phyloP scores from a whole-genome alignment of 495 filamentous ascomycete species.

The Cairneyella variabilis region DNA sequence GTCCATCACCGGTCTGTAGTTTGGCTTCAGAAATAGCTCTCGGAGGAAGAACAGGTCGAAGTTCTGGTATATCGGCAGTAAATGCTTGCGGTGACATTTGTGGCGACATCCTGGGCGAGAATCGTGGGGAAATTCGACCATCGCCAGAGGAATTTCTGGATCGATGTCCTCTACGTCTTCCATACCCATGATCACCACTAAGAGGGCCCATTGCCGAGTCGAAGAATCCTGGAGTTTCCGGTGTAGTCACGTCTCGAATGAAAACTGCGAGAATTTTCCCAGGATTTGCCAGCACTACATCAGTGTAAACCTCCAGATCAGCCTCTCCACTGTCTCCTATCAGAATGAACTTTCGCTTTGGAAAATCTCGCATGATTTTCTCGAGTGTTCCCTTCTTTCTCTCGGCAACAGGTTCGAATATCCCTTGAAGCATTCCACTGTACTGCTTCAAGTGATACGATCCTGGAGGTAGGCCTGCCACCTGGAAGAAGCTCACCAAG shows the following conservation, averaged over 20 bases:
- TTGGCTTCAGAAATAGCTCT: slow-evolving; percentile 15
- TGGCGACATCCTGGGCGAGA: not conserved
- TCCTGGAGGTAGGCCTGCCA: slow-evolving; percentile 76
- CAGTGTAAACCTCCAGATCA: slow-evolving; percentile 95
- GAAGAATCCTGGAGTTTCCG: slow-evolving; percentile 66
- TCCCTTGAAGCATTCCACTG: slow-evolving; percentile 90
- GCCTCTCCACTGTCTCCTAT: slow-evolving; percentile 96
- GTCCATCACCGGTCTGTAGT: slow-evolving; percentile 18
- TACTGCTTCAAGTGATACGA: slow-evolving; percentile 96
- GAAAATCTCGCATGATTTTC: slow-evolving; percentile 83
- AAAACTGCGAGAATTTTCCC: slow-evolving; percentile 78
- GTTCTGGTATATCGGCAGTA: slow-evolving; percentile 25
- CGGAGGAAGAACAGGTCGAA: slow-evolving; percentile 24
- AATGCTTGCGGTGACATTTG: slow-evolving; percentile 17
- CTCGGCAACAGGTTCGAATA: slow-evolving; percentile 96
- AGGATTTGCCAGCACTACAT: slow-evolving; percentile 79
- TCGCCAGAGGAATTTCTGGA: slow-evolving; percentile 16
- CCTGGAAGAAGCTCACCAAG: slow-evolving; percentile 74
- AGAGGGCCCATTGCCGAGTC: slow-evolving; percentile 57
- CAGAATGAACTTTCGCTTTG: slow-evolving; percentile 81
- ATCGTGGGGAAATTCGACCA: slow-evolving; percentile 14
- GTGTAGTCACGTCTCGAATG: slow-evolving; percentile 90
- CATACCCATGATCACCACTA: slow-evolving; percentile 25
- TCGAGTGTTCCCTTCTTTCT: slow-evolving; percentile 86
- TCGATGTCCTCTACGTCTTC: not conserved